These are phyloP conservation scores for Pterulicium gracile DNA, from an alignment of 1,284 basidiomycete genomes.

Conservation along the genomic window DNA sequence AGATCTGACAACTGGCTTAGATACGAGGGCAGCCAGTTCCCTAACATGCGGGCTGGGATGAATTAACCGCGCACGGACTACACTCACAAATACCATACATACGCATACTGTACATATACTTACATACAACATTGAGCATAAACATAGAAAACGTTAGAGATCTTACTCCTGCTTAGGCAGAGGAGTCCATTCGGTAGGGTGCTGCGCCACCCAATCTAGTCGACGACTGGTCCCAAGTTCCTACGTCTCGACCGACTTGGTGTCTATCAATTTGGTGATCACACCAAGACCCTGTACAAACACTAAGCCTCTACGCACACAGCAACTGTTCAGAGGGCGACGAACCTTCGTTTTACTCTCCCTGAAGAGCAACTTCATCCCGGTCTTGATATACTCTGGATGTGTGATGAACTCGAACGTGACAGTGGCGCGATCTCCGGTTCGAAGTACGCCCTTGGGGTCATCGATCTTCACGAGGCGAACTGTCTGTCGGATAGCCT, in stretches of 20 bases:
- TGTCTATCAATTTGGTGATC: slow-evolving; percentile 26
- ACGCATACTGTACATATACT: too few species aligned
- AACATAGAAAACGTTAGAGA: too few species aligned
- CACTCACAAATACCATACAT: too few species aligned
- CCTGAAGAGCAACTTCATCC: slow-evolving; percentile 84
- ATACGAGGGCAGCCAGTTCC: slow-evolving; percentile 64
- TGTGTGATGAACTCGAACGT: slow-evolving; percentile 86
- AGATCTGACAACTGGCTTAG: slow-evolving; percentile 55
- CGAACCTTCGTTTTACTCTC: slow-evolving; percentile 88
- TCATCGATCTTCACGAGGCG: slow-evolving; percentile 84
- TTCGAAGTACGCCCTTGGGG: slow-evolving; percentile 77
- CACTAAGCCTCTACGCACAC: slow-evolving; percentile 4
- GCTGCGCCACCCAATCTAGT: too few species aligned
- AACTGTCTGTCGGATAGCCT: slow-evolving; percentile 86
- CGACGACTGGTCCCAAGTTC: too few species aligned
- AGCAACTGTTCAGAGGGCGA: neutral
- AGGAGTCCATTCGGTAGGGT: too few species aligned
- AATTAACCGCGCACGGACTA: too few species aligned
- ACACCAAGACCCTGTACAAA: slow-evolving; percentile 29
- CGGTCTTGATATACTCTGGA: slow-evolving; percentile 85
- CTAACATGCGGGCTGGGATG: slow-evolving; percentile 69
- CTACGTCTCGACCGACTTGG: neutral
- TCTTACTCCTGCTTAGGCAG: too few species aligned
- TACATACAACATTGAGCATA: too few species aligned
- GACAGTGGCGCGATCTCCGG: slow-evolving; percentile 84